A percentile compares a stretch with the other conserved stretches of the same genome.
These are phyloP conservation scores for Mycogone perniciosa DNA, from an alignment of 2,329 filamentous ascomycete species.

Conservation along the genomic window DNA sequence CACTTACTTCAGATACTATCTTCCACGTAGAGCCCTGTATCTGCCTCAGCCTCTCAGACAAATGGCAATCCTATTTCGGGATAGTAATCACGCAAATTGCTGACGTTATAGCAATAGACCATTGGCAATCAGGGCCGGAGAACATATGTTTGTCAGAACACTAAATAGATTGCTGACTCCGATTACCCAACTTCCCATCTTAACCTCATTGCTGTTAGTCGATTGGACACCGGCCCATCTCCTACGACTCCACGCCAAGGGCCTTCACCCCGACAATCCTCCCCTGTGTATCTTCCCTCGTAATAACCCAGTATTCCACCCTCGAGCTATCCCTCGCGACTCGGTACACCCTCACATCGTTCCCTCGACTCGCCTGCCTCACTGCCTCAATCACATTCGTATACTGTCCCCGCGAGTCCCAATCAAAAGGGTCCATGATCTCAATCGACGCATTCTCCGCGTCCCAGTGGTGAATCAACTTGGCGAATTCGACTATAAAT, in stretches of 20 bases:
- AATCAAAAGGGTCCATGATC: conserved; percentile 62
- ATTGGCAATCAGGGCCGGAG: too few species aligned
- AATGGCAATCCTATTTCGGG: too few species aligned
- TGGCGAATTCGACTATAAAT: conserved; percentile 59
- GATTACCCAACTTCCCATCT: too few species aligned
- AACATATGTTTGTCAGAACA: too few species aligned
- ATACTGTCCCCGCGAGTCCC: conserved; percentile 69
- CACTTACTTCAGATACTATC: too few species aligned
- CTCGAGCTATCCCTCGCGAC: conserved; percentile 57
- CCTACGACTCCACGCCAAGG: conserved; percentile 58
- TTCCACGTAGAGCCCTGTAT: too few species aligned
- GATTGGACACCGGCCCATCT: neutral
- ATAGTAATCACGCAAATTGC: too few species aligned
- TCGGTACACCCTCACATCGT: conserved; percentile 68
- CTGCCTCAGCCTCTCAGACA: too few species aligned
- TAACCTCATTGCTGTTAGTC: too few species aligned
- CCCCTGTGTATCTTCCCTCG: conserved; percentile 43
- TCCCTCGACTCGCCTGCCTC: conserved; percentile 53
- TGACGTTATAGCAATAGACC: too few species aligned
- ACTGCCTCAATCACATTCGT: conserved; percentile 62
- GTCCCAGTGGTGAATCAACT: conserved; percentile 54
- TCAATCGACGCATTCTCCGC: conserved; percentile 52
- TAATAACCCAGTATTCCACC: conserved; percentile 76
- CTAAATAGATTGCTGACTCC: too few species aligned
- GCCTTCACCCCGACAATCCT: conserved; percentile 73